Base-by-base conservation (phyloP, 192 early-diverging fungal species). In the Podila horticola region DNA sequence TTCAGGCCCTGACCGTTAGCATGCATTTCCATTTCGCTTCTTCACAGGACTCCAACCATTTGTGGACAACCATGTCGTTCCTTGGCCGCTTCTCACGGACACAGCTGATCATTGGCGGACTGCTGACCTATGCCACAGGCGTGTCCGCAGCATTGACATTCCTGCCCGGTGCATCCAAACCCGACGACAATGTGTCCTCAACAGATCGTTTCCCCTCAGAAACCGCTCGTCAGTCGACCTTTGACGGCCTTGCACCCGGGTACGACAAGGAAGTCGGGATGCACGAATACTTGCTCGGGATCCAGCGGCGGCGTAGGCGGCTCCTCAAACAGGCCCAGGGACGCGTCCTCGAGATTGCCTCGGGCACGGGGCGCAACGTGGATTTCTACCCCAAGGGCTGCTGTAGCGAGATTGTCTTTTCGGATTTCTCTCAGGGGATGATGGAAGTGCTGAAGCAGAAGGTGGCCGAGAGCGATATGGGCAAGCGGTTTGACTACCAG, bases 341-440 rank as follows among this genome's bases (percentile, higher is more conserved):
- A 5, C 50, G 67, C 26, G 77, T 81, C 3, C 51, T 81, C 0
- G 77, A 81, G 71, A 81, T 81, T 33, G 77, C 77, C 7, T 81
- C 77, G 20, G 77, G 77, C 7, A 81, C 77, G 1, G 77, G 77
- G 0, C 22, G 77, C 33, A 81, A 81, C 51, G 70, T 81, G 38
- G 77, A 81, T 41, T 81, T 73, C 69, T 81, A 81, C 36, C 28
- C 55, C 8, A 69, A 72, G 49, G 77, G 71, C 19, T 81, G 77
- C 29, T 81, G 77, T 55, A 49, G 45, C 24, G 77, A 81, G 58
- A 81, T 81, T 55, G 71, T 81, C 34, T 81, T 81, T 62, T 73
- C 77, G 24, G 77, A 81, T 52, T 81, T 81, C 41, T 81, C 77
- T 0, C 66, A 81, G 36, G 77, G 77, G 19, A 81, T 81, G 77